Conservation (phyloP, 2,329 filamentous ascomycete species). For the Cordyceps javanica region DNA sequence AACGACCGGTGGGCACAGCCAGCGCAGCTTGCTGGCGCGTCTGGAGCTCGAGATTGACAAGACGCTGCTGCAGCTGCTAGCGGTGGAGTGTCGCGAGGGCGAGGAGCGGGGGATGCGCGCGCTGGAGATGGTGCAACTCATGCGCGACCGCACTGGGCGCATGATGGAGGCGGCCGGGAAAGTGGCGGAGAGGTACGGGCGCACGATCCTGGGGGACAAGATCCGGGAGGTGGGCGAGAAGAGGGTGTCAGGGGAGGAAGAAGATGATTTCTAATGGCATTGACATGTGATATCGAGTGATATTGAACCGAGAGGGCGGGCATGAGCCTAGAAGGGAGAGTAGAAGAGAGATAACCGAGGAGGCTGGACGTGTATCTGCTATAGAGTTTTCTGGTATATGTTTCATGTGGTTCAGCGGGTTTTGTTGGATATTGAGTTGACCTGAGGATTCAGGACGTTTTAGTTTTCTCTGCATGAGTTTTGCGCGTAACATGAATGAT, state of each 20-base stretch:
- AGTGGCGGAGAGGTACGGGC: constrained; percentile 79
- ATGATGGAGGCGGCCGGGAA: constrained; percentile 91
- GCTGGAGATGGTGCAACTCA: constrained; percentile 79
- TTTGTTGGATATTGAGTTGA: neutral
- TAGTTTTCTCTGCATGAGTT: neutral
- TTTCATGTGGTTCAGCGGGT: neutral
- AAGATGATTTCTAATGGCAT: constrained; percentile 31
- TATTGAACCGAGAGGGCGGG: neutral
- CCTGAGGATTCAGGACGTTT: neutral
- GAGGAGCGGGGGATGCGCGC: constrained; percentile 94
- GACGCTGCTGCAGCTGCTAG: constrained; percentile 79
- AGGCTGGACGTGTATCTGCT: neutral
- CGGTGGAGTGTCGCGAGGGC: constrained; percentile 82
- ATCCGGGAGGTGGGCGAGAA: constrained; percentile 79
- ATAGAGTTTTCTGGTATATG: neutral
- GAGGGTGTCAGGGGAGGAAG: constrained; percentile 56
- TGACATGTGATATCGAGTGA: neutral
- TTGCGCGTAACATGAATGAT: constrained; percentile 1
- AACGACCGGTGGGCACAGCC: constrained; percentile 50
- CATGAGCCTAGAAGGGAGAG: neutral
- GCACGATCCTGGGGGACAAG: constrained; percentile 77
- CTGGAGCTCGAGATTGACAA: constrained; percentile 86
- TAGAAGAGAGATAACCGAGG: neutral
- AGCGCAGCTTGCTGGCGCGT: constrained; percentile 60
- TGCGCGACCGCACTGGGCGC: constrained; percentile 76